Base-by-base conservation (phyloP, 371 early-diverging fungal genomes). In the Funneliformis caledonium region DNA sequence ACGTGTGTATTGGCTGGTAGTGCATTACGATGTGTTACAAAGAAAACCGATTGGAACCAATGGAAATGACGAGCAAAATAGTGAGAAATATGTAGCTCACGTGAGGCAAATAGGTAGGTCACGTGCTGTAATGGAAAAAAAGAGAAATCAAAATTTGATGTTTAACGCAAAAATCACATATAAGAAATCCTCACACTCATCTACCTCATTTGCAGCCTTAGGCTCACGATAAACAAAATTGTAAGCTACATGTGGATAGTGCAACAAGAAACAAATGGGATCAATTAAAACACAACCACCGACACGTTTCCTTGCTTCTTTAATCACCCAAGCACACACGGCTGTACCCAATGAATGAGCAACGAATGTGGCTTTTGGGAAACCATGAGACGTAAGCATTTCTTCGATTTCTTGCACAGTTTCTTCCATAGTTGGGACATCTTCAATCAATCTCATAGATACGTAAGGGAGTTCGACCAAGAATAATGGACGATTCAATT, bases 261-360 rank as follows among this genome's bases (percentile, higher is more conserved):
- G 92, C 9, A 91, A 83, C 86, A 92, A 85, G 83, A 94, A 94
- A 48, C 91, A 90, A 80, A 94, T 89, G 9, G 94, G 93, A 68
- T 94, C 94, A 0, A 91, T 67, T 69, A 94, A 82, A 1, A 92
- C 85, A 52, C 86, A 78, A 19, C 91, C 89, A 0, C 87, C 88
- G 16, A 92, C 87, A n/a, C 79, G 48, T 72, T 87, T 82, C 47
- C 86, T 73, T 65, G 85, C 80, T 50, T 88, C 82, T 78, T 90
- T 85, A 50, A 91, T 68, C 52, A 88, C 82, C 91, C 87, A 85
- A 67, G 91, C 70, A 56, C 88, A 80, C 60, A 91, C 83, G 78
- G 88, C 86, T 4, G 92, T 90, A n/a, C 94, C 94, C 4, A 94
- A 81, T 5, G 92, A 92, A 82, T 94, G 94, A 0, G 89, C 90